Evolutionary conservation across 306 rosid species (phyloP), one percentile per base, ranked within the genome.

Genomic region (Dalbergia oliveri): DNA sequence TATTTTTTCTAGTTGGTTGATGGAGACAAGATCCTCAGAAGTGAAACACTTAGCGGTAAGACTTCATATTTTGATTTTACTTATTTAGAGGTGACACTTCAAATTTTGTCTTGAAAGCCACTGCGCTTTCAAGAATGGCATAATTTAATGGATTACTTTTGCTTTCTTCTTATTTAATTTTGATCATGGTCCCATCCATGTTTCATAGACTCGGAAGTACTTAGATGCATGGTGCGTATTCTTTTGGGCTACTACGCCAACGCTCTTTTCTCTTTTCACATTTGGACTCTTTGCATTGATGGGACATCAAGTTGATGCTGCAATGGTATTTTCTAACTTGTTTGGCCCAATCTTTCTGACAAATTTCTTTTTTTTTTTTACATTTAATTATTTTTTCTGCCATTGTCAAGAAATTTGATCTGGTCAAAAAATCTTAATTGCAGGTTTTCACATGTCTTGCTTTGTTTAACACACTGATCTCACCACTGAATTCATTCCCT

Each of bases 361-460:
- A 64, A 72, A 47, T 37, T 77, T 80, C 85, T 50, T n/a, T 66
- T 64, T 39, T 69, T 57, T 51, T 31, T 82, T 64, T 33, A 1
- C 65, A 50, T 70, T 74, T 26, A 23, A 49, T 69, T 67, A 74
- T 78, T 76, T 50, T 58, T 21, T 51, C 34, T 26, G 63, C 54
- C 65, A 69, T 45, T 72, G 31, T 82, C 73, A 61, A 75, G 70
- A 70, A 75, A 60, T 41, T 78, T 86, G 56, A 86, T 82, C 74
- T 13, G 58, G 75, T 35, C 1, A 50, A 83, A 60, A 77, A 33
- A 50, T 58, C 47, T 68, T 69, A 57, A 79, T 66, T 91, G 90
- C 95, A 94, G 97, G 99, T 93, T 84, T 94, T 94, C 89, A 94
- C 99, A 51, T 94, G 99, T 76, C 95, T 94, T 84, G 99, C 99